These are phyloP conservation scores for Harringtonia aguacate DNA, from an alignment of 2,329 filamentous ascomycete species.

Conservation along the genomic window DNA sequence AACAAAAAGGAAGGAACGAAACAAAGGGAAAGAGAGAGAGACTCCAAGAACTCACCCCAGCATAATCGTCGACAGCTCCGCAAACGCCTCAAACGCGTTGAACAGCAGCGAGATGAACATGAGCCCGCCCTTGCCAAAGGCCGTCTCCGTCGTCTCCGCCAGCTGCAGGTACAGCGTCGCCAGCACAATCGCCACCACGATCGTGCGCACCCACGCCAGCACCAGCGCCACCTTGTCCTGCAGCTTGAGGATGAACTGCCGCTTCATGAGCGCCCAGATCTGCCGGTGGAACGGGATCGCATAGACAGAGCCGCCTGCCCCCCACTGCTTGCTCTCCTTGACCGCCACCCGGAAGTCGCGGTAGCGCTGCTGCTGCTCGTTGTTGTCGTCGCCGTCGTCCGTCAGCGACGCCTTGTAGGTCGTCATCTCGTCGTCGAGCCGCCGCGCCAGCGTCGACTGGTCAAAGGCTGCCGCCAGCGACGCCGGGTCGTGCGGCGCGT, in stretches of 20 bases:
- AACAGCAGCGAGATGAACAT: conserved; percentile 73
- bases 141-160: conserved; percentile 53
- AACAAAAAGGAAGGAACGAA: background rate
- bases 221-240: conserved; percentile 72
- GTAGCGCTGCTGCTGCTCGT: conserved; percentile 54
- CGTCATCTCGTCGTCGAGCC: conserved; percentile 54
- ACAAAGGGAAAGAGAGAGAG: background rate
- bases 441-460: conserved; percentile 46
- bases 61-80: conserved; percentile 68
- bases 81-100: conserved; percentile 80
- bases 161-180: conserved; percentile 71
- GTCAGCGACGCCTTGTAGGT: conserved; percentile 55
- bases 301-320: conserved; percentile 62
- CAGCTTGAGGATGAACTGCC: conserved; percentile 77
- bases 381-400: no score
- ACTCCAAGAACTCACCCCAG: conserved; percentile 4
- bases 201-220: conserved; percentile 57
- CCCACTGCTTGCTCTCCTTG: conserved; percentile 65
- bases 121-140: conserved; percentile 73
- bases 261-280: conserved; percentile 71
- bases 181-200: conserved; percentile 66
- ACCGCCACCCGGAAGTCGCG: conserved; percentile 71
- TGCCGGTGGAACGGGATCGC: conserved; percentile 75
- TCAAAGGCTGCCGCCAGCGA: conserved; percentile 60
- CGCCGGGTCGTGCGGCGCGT: conserved; percentile 59